Base-by-base conservation (phyloP, 106 monocot species). In the Chionographis japonica region DNA sequence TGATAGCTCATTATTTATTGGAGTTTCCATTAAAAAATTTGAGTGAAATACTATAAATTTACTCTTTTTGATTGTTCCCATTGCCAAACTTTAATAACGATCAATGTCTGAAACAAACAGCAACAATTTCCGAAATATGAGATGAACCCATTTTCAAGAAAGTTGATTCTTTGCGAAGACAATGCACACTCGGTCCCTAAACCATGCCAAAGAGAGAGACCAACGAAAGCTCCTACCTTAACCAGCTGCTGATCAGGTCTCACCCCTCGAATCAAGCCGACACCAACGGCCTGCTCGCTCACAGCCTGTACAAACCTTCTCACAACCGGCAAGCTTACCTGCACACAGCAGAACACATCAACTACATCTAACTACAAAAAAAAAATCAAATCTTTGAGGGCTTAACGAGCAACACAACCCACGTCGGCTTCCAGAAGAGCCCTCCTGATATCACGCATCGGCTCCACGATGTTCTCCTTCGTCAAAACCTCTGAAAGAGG, bases 391-490 rank as follows among this genome's bases (percentile, higher is more conserved):
- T 27, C 27, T 27, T 27, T 27, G 27, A 27, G 27, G 27, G 27
- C 27, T 27, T 27, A 27, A 27, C 27, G 2, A 46, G n/a, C 8
- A 66, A n/a, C 20, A 17, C 14, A 75, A 71, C 84, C 82, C 60
- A 92, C 95, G 70, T 97, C 95, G 46, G 95, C 95, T 78, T 97
- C 95, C 37, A 97, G 54, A 65, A 97, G 92, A 53, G 95, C 95
- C 61, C 95, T 82, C 67, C 95, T 81, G 52, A 97, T 97, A 56
- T 97, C 95, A 20, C 89, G 68, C 92, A 97, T 97, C 3, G 95
- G 95, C 56, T 97, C 95, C 57, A 75, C 82, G n/a, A 97, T 87
- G 60, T 97, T 97, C 69, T 97, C 95, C 84, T 92, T 97, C 19
- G 95, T 92, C 72, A 97, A 63, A 68, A 87, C 82, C 60, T 95